Evolutionary conservation across 305 asterid species (phyloP).

Genomic region (Stenogyne calaminthoides): DNA sequence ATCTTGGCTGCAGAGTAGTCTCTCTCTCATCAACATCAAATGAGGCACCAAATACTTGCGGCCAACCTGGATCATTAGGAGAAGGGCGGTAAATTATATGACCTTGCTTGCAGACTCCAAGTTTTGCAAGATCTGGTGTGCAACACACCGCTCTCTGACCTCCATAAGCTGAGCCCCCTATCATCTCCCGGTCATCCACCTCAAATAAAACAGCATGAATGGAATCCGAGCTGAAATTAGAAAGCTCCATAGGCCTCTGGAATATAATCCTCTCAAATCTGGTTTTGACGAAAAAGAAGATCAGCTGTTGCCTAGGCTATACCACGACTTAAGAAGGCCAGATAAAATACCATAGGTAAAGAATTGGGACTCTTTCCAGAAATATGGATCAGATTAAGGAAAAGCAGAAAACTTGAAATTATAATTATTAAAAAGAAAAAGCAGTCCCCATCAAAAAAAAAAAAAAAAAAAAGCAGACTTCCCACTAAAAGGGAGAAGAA

Average conservation of each 20-base stretch:
- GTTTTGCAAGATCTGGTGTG: conserved; percentile 89
- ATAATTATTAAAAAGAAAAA: background rate
- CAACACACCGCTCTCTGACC: conserved; percentile 98
- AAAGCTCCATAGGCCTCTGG: conserved; percentile 69
- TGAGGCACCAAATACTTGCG: conserved; percentile 69
- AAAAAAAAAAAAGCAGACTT: too few relatives aligned
- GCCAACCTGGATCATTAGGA: conserved; percentile 81
- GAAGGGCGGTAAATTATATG: conserved; percentile 83
- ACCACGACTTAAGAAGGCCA: background rate
- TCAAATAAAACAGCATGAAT: conserved; percentile 81
- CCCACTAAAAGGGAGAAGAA: too few relatives aligned
- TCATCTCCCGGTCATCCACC: conserved; percentile 87
- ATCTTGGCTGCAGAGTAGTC: conserved; percentile 56
- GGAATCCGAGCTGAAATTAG: conserved; percentile 73
- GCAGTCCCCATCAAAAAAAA: too few relatives aligned
- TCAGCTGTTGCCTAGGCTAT: conserved; percentile 27
- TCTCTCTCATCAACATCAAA: conserved; percentile 57
- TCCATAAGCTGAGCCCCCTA: conserved; percentile 98
- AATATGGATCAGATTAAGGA: conserved; percentile 3
- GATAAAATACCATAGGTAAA: conserved; percentile 6
- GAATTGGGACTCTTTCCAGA: background rate
- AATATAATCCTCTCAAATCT: conserved; percentile 79
- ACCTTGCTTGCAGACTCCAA: conserved; percentile 86
- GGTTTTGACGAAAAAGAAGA: conserved; percentile 32
- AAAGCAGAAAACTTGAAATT: conserved; percentile 1